Conservation (phyloP, 2,329 filamentous ascomycete species). For the Botrytis aclada region DNA sequence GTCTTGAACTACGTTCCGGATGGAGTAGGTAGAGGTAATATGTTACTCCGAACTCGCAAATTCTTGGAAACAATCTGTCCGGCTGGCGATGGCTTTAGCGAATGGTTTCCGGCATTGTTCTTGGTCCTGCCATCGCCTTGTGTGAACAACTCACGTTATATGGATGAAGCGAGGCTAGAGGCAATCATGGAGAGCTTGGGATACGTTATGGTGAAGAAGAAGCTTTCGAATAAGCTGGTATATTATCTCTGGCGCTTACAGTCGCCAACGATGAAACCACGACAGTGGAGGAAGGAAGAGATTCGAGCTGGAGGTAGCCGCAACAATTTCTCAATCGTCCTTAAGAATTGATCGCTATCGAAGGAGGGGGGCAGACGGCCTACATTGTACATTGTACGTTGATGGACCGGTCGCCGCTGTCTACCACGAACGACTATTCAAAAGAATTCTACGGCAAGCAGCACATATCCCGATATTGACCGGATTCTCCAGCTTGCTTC, state of each 20-base stretch:
- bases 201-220: conserved; percentile 62
- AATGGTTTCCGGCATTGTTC: conserved; percentile 69
- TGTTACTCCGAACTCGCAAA: conserved; percentile 72
- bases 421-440: background rate
- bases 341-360: conserved; percentile 42
- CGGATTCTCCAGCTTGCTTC: background rate
- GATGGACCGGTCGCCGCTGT: background rate
- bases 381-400: background rate
- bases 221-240: conserved; percentile 76
- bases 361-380: background rate
- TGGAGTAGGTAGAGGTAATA: conserved; percentile 69
- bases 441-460: background rate
- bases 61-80: conserved; percentile 55
- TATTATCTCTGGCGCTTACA: conserved; percentile 77
- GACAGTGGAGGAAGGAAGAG: conserved; percentile 62
- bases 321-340: conserved; percentile 87
- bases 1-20: conserved; percentile 94
- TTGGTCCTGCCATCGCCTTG: conserved; percentile 87
- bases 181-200: conserved; percentile 76
- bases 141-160: conserved; percentile 84
- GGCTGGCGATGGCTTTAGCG: conserved; percentile 26
- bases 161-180: conserved; percentile 66
- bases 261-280: conserved; percentile 26
- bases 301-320: conserved; percentile 69
- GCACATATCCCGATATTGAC: background rate